Conservation (phyloP, 2,329 filamentous ascomycete genomes). For the Talaromyces sp. region DNA sequence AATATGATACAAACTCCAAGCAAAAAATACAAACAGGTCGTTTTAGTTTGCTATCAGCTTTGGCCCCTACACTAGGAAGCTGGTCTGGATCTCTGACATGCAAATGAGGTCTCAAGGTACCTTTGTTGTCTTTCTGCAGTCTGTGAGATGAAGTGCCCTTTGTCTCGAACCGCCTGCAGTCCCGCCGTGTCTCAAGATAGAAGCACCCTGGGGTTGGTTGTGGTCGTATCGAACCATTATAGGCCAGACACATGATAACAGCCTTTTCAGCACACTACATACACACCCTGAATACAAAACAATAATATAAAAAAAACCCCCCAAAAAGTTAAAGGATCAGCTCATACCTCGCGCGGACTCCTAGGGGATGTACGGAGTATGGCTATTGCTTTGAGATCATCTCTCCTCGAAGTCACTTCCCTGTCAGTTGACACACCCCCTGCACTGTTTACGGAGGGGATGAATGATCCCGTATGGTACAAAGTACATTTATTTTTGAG, state of each 20-base stretch:
- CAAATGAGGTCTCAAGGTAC: neutral
- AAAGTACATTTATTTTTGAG: neutral
- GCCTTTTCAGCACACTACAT: neutral
- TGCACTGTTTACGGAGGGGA: neutral
- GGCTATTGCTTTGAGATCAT: neutral
- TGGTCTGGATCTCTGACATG: neutral
- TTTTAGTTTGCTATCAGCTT: neutral
- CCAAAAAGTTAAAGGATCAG: neutral
- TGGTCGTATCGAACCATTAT: neutral
- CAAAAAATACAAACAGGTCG: neutral
- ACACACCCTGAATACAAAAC: neutral
- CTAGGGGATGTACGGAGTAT: neutral
- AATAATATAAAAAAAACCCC: neutral
- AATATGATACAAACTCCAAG: too few species aligned
- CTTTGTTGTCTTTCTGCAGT: conserved; percentile 2
- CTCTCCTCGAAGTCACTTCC: neutral
- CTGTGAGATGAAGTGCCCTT: neutral
- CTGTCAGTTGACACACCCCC: conserved; percentile 6
- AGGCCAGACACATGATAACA: neutral
- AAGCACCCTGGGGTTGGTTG: neutral
- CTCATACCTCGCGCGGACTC: neutral
- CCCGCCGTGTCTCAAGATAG: neutral
- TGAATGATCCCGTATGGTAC: neutral
- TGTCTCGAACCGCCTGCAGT: conserved; percentile 2
- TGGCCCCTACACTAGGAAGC: conserved; percentile 1